Evolutionary conservation across 2,329 filamentous ascomycete genomes (phyloP).

Genomic region (Colletotrichum zoysiae): DNA sequence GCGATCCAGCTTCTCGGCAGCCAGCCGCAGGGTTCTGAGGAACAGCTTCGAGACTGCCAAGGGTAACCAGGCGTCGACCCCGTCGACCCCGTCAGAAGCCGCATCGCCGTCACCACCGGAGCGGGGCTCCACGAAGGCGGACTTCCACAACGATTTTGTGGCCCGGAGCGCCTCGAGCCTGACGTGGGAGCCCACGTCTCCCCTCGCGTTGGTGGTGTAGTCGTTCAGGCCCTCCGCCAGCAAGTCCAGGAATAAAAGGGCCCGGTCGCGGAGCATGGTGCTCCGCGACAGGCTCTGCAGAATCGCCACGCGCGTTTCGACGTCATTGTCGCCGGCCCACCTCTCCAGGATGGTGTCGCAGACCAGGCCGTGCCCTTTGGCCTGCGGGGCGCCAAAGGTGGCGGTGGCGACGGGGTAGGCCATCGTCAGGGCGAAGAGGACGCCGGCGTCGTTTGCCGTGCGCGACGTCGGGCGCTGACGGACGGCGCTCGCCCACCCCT

Average conservation of each 20-base stretch:
- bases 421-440: slow-evolving; percentile 66
- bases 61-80: slow-evolving; percentile 43
- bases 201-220: slow-evolving; percentile 89
- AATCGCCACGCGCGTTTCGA: slow-evolving; percentile 68
- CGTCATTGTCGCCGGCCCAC: slow-evolving; percentile 64
- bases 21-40: slow-evolving; percentile 72
- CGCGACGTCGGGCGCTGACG: slow-evolving; percentile 49
- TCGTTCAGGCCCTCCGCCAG: slow-evolving; percentile 79
- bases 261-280: slow-evolving; percentile 57
- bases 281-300: slow-evolving; percentile 66
- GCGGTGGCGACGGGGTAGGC: slow-evolving; percentile 57
- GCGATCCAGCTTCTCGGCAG: slow-evolving; percentile 90
- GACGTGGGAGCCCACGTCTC: slow-evolving; percentile 90
- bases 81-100: slow-evolving; percentile 16
- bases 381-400: slow-evolving; percentile 36
- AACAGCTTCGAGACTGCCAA: slow-evolving; percentile 57
- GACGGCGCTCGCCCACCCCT: slow-evolving; percentile 62
- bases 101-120: not conserved
- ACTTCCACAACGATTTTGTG: slow-evolving; percentile 71
- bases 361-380: slow-evolving; percentile 49
- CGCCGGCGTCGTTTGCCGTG: slow-evolving; percentile 59
- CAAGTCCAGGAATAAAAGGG: slow-evolving; percentile 57
- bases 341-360: slow-evolving; percentile 61
- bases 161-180: slow-evolving; percentile 85
- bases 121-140: slow-evolving; percentile 37